These are phyloP conservation scores for Zoysia pacifica DNA, from an alignment of 176 grass and related monocot species.

Conservation along the genomic window DNA sequence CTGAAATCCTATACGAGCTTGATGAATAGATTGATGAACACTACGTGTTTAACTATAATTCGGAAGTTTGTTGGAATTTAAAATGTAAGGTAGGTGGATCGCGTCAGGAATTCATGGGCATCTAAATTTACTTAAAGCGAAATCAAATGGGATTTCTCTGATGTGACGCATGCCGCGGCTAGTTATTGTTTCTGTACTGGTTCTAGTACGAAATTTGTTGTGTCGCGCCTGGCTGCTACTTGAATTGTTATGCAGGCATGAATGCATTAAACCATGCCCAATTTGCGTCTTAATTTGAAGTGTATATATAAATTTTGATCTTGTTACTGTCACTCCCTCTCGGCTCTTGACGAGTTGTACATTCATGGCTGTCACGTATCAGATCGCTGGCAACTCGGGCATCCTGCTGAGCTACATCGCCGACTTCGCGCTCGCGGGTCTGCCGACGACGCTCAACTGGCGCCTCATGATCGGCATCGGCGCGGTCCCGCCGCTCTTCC, in stretches of 20 bases:
- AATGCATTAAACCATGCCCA: too few relatives aligned
- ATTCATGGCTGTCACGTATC: neutral
- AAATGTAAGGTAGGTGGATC: neutral
- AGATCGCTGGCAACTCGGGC: constrained; percentile 62
- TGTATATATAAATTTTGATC: too few relatives aligned
- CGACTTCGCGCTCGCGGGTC: constrained; percentile 54
- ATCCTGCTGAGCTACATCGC: constrained; percentile 71
- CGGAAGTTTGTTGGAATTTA: neutral
- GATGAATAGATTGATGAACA: neutral
- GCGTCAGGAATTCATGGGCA: neutral
- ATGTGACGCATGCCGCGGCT: too few relatives aligned
- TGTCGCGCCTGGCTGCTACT: too few relatives aligned
- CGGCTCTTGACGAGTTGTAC: too few relatives aligned
- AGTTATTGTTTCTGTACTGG: too few relatives aligned
- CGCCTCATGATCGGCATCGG: constrained; percentile 66
- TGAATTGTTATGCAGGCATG: too few relatives aligned
- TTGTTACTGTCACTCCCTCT: too few relatives aligned
- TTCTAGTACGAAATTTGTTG: too few relatives aligned
- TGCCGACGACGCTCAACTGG: constrained; percentile 52
- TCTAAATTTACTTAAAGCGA: neutral
- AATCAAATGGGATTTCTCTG: neutral
- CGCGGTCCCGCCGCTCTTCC: constrained; percentile 62
- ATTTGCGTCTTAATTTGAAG: too few relatives aligned
- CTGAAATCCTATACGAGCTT: neutral
- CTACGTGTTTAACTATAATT: neutral